phyloP scores from a whole-genome alignment of 2,329 filamentous ascomycete genomes.

The Paecilomyces niveus region DNA sequence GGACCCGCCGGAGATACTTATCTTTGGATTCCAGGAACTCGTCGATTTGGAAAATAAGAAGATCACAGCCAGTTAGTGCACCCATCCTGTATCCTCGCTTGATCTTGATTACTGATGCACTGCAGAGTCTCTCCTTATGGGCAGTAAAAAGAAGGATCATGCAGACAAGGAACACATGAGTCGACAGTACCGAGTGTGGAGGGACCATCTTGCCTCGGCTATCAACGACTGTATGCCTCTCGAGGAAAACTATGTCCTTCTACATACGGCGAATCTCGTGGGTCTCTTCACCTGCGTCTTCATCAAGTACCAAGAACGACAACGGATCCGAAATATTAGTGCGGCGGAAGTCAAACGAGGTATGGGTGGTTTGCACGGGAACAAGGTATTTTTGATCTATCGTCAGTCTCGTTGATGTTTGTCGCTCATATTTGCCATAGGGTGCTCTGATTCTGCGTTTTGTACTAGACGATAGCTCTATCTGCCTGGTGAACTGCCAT shows the following conservation, averaged over 20 bases:
- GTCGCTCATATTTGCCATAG: constrained; percentile 20
- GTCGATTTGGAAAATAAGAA: constrained; percentile 97
- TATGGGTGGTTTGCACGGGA: constrained; percentile 90
- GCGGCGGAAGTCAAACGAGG: constrained; percentile 87
- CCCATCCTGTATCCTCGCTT: background rate
- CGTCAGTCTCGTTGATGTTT: background rate
- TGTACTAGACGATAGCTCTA: constrained; percentile 81
- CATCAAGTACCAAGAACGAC: constrained; percentile 71
- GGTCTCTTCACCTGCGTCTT: constrained; percentile 96
- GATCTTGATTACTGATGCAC: background rate
- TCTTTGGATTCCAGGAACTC: constrained; percentile 98
- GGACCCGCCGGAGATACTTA: constrained; percentile 75
- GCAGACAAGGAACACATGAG: constrained; percentile 80
- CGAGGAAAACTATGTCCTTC: constrained; percentile 70
- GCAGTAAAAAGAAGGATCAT: constrained; percentile 73
- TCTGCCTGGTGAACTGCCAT: constrained; percentile 98
- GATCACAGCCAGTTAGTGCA: constrained; percentile 71
- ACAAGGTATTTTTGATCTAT: constrained; percentile 55
- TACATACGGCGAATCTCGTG: constrained; percentile 85
- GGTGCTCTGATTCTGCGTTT: constrained; percentile 90
- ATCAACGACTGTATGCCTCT: constrained; percentile 77
- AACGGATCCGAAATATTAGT: constrained; percentile 68
- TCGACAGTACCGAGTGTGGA: constrained; percentile 94
- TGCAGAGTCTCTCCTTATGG: constrained; percentile 71
- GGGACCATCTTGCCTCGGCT: constrained; percentile 75